Conservation (phyloP, 2,329 filamentous ascomycete genomes). For the Escovopsis sp. region DNA sequence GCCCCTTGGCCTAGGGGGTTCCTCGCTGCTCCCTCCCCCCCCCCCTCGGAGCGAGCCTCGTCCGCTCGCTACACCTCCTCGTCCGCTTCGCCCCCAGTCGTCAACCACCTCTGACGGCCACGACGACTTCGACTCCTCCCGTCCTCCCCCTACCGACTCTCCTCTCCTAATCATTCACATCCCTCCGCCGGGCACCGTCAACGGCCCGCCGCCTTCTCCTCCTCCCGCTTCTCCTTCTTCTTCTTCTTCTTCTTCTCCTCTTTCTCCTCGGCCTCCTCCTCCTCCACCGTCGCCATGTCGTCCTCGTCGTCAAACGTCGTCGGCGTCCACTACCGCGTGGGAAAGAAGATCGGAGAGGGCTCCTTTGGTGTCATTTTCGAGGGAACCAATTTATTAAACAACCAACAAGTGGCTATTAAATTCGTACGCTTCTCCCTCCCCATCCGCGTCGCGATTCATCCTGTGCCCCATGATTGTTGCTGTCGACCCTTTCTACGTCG, state of each 20-base stretch:
- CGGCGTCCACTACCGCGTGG: constrained; percentile 95
- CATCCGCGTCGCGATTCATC: background rate
- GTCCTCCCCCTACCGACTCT: background rate
- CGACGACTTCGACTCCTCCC: background rate
- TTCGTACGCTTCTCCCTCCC: constrained; percentile 52
- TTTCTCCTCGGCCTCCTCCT: no score
- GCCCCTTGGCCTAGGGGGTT: constrained; percentile 7
- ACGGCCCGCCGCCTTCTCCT: background rate
- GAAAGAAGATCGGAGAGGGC: constrained; percentile 98
- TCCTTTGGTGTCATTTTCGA: constrained; percentile 98
- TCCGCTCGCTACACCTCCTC: constrained; percentile 4
- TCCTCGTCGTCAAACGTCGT: constrained; percentile 93
- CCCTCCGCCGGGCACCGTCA: background rate
- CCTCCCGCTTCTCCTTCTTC: constrained; percentile 2
- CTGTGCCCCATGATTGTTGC: background rate
- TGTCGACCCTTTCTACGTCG: background rate
- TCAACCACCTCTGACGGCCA: constrained; percentile 2
- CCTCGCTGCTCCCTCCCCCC: constrained; percentile 6
- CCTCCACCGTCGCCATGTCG: constrained; percentile 43
- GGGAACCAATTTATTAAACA: constrained; percentile 95
- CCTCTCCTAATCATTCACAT: background rate
- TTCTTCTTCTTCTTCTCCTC: constrained; percentile 4
- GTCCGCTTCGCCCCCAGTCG: constrained; percentile 4
- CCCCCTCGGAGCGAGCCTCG: constrained; percentile 2
- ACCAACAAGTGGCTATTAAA: constrained; percentile 98